Evolutionary conservation across 2,329 filamentous ascomycete genomes (phyloP).

Genomic region (Ascochyta koolunga): DNA sequence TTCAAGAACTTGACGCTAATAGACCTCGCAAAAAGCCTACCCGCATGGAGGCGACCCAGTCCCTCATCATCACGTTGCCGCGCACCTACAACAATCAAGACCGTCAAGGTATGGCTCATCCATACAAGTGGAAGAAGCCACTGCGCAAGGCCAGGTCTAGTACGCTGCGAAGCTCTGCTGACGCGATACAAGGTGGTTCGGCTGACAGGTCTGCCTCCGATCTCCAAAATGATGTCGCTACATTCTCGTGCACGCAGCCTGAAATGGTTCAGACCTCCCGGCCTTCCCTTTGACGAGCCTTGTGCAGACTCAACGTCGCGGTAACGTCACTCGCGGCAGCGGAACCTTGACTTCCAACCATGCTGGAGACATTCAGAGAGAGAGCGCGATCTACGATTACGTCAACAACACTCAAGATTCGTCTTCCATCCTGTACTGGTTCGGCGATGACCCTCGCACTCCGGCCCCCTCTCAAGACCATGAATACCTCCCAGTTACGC

Average conservation of each 20-base stretch:
- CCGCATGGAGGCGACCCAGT: conserved; percentile 8
- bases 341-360: not conserved
- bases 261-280: not conserved
- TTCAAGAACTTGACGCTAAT: conserved; percentile 4
- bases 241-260: not conserved
- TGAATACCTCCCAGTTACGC: not conserved
- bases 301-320: not conserved
- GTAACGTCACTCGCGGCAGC: not conserved
- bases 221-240: not conserved
- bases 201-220: not conserved
- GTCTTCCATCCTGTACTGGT: too few species aligned
- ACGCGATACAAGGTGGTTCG: not conserved
- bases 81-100: conserved; percentile 1
- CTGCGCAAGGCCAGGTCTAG: not conserved
- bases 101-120: conserved; percentile 4
- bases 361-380: not conserved
- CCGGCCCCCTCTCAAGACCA: not conserved
- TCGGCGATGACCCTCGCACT: not conserved
- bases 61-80: conserved; percentile 13
- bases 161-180: not conserved
- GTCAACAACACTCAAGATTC: too few species aligned
- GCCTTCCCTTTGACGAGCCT: not conserved
- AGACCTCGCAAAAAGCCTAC: conserved; percentile 18
- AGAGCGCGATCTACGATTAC: not conserved
- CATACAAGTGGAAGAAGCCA: conserved; percentile 12